These are phyloP conservation scores for Trichophyton benhamiae DNA, from an alignment of 2,329 filamentous ascomycete species.

Conservation along the genomic window DNA sequence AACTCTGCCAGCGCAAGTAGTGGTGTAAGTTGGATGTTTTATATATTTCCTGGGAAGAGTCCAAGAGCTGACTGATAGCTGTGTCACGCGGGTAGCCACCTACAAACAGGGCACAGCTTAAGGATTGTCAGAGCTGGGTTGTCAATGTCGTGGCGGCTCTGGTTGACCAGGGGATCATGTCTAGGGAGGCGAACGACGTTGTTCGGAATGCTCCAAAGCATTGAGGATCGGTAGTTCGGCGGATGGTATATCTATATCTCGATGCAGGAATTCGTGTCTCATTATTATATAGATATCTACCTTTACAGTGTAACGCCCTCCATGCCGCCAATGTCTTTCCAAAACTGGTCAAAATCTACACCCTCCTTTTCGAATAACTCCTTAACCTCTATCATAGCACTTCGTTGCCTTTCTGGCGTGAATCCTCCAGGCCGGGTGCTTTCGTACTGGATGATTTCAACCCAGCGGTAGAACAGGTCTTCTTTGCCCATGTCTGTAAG, in stretches of 20 bases:
- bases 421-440: slow-evolving; percentile 68
- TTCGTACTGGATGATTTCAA: slow-evolving; percentile 84
- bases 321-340: slow-evolving; percentile 56
- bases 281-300: neutral
- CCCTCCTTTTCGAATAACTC: slow-evolving; percentile 61
- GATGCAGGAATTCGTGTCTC: neutral
- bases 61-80: neutral
- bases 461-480: slow-evolving; percentile 80
- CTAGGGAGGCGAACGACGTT: slow-evolving; percentile 2
- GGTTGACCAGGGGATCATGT: slow-evolving; percentile 10
- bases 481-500: slow-evolving; percentile 70
- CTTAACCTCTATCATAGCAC: slow-evolving; percentile 60
- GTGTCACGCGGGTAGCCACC: slow-evolving; percentile 8
- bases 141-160: slow-evolving; percentile 14
- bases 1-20: slow-evolving; percentile 5
- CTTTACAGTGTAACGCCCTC: slow-evolving; percentile 42
- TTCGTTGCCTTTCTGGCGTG: slow-evolving; percentile 58
- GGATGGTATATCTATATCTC: neutral
- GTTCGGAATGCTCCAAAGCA: neutral
- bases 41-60: neutral
- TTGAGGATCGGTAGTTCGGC: neutral
- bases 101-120: slow-evolving; percentile 14
- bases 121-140: slow-evolving; percentile 19
- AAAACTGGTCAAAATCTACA: slow-evolving; percentile 73
- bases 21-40: neutral